Evolutionary conservation across 2,329 filamentous ascomycete genomes (phyloP).

Genomic region (Fusarium tricinctum): DNA sequence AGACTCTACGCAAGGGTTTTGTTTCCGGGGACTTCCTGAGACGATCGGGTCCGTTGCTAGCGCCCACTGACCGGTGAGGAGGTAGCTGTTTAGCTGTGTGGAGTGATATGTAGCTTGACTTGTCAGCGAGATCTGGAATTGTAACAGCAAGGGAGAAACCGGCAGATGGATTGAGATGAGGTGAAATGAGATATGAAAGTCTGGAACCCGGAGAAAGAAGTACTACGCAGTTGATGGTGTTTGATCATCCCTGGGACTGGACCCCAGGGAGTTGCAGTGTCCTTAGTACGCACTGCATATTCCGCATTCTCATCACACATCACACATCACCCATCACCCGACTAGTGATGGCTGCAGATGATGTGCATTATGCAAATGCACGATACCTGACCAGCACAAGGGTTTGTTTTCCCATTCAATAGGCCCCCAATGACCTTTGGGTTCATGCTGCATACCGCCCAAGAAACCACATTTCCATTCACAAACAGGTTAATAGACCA

Average conservation of each 20-base stretch:
- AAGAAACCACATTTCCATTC: background rate
- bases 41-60: slow-evolving; percentile 1
- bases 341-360: slow-evolving; percentile 30
- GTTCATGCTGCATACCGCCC: background rate
- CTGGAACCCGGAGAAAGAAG: slow-evolving; percentile 3
- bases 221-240: background rate
- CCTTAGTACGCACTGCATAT: background rate
- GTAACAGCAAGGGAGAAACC: slow-evolving; percentile 15
- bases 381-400: slow-evolving; percentile 5
- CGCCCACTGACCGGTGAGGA: no score
- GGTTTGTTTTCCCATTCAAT: background rate
- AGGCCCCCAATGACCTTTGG: background rate
- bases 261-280: background rate
- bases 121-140: slow-evolving; percentile 3
- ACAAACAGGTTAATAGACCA: background rate
- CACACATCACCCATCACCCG: no score
- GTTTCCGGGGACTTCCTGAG: background rate
- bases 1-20: slow-evolving; percentile 11
- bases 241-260: slow-evolving; percentile 2
- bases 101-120: background rate
- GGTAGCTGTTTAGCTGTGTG: no score
- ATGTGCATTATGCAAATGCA: slow-evolving; percentile 32
- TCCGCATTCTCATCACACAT: background rate
- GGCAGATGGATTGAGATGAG: background rate
- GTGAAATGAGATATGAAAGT: background rate